Percentiles rank a stretch among this genome's conserved stretches.
These are phyloP conservation scores for Phytopythium delawarense DNA, from an alignment of 352 stramenopile genomes.

Conservation along the genomic window DNA sequence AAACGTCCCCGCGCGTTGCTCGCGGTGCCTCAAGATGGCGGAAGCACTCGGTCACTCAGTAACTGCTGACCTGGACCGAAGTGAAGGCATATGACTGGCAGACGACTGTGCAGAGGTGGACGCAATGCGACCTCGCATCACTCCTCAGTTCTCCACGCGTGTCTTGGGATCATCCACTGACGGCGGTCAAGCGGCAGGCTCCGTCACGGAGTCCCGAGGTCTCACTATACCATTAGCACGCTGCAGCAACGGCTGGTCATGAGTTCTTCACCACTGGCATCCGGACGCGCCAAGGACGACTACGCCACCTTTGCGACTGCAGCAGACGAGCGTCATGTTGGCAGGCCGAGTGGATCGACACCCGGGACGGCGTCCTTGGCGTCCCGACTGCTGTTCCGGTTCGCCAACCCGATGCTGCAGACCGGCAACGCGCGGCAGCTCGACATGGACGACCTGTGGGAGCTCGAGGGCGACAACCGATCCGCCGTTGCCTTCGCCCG, in stretches of 20 bases:
- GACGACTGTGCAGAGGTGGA: too few species aligned
- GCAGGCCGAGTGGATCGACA: too few species aligned
- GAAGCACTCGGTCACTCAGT: not conserved
- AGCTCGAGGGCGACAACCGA: conserved; percentile 16
- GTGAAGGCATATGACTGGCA: not conserved
- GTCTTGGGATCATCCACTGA: too few species aligned
- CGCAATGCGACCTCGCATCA: too few species aligned
- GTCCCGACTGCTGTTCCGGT: conserved; percentile 28
- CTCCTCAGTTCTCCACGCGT: not conserved
- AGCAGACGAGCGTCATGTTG: not conserved
- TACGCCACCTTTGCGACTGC: not conserved
- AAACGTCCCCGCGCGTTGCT: not conserved
- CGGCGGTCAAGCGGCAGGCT: too few species aligned
- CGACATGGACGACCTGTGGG: conserved; percentile 23
- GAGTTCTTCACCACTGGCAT: not conserved
- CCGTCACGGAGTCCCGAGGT: too few species aligned
- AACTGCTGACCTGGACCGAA: not conserved
- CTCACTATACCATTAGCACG: not conserved
- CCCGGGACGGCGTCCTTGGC: conserved; percentile 8
- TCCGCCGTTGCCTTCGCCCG: conserved; percentile 13
- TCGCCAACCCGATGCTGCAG: conserved; percentile 23
- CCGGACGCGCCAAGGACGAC: not conserved
- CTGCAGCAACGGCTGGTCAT: not conserved
- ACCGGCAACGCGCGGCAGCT: conserved; percentile 24
- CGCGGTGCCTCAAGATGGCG: too few species aligned